Base-by-base conservation (phyloP, 2,329 filamentous ascomycete species). In the Venturia carpophila region DNA sequence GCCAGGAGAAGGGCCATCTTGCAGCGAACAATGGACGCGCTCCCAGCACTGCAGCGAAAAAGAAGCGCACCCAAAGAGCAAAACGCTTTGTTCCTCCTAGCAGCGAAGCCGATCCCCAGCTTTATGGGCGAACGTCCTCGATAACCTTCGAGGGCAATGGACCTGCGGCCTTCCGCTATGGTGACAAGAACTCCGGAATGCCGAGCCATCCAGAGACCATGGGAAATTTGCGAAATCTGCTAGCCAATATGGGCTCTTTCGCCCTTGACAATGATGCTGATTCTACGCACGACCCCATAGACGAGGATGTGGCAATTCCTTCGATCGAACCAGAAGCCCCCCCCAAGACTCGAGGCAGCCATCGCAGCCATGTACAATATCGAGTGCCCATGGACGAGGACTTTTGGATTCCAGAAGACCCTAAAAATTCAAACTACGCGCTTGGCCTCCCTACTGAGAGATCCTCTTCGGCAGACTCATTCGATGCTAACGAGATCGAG, bases 181-280 rank as follows among this genome's bases (percentile, higher is more conserved):
- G 9, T 9, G 39, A 60, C 27, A 42, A 60, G 21, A 42, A n/a
- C 19, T 21, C 19, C 11, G 56, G 13, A 19, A 27, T 5, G n/a
- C 30, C 60, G n/a, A 61, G 21, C 27, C 37, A 45, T 9, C 60
- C 15, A 34, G 10, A 27, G n/a, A 61, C 60, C 21, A 27, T 61
- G 39, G 60, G 21, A 42, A 39, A 61, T 19, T 24, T 61, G 60
- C 60, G 39, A 42, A 39, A 45, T 19, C 42, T 61, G 60, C 60
- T 61, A 17, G 21, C 60, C 30, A 45, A 61, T 2, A 27, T 61
- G 39, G 60, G 60, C 7, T 61, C 60, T 27, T 61, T 43, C 37
- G 60, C 39, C n/a, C 17, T 37, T 42, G 39, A 17, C 39, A 17
- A 61, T 27, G 60, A 61, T 39, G 37, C n/a, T 27, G 60, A 61